phyloP scores from a whole-genome alignment of 495 filamentous ascomycete species.

The Xylaria venustula region DNA sequence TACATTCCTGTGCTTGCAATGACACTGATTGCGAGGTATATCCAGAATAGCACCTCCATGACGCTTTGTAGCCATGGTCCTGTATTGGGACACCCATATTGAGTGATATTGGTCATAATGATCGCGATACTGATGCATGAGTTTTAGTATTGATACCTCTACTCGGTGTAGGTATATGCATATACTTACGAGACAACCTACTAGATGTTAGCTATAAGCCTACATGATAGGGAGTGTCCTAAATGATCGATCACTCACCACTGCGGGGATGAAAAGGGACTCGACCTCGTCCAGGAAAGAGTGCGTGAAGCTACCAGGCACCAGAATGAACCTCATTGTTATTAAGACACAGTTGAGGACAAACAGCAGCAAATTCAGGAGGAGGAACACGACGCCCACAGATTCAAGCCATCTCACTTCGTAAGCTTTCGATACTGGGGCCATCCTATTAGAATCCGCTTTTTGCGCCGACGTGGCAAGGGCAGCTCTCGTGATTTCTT shows the following conservation, averaged over 20 bases:
- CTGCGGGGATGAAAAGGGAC: slow-evolving; percentile 74
- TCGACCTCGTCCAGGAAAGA: slow-evolving; percentile 79
- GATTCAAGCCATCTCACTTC: slow-evolving; percentile 65
- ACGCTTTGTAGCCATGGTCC: slow-evolving; percentile 66
- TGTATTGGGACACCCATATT: slow-evolving; percentile 68
- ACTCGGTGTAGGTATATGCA: background rate
- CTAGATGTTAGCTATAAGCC: background rate
- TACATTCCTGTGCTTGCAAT: slow-evolving; percentile 68
- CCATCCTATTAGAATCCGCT: background rate
- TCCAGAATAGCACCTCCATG: slow-evolving; percentile 71
- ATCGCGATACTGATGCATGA: slow-evolving; percentile 58
- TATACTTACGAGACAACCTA: slow-evolving; percentile 46
- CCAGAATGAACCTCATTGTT: slow-evolving; percentile 65
- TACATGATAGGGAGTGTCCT: background rate
- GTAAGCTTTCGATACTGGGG: slow-evolving; percentile 46
- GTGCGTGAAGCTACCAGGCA: slow-evolving; percentile 67
- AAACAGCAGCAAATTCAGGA: slow-evolving; percentile 74
- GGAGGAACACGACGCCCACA: slow-evolving; percentile 71
- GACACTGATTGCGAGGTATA: slow-evolving; percentile 64
- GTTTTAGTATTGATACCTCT: background rate
- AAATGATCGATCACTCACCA: slow-evolving; percentile 49
- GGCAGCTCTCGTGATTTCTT: background rate
- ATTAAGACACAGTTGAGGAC: slow-evolving; percentile 66
- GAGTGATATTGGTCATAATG: slow-evolving; percentile 75
- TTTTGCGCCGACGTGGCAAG: background rate